Conservation (phyloP, 2,329 filamentous ascomycete species). For the Chaetothyriales sp. region DNA sequence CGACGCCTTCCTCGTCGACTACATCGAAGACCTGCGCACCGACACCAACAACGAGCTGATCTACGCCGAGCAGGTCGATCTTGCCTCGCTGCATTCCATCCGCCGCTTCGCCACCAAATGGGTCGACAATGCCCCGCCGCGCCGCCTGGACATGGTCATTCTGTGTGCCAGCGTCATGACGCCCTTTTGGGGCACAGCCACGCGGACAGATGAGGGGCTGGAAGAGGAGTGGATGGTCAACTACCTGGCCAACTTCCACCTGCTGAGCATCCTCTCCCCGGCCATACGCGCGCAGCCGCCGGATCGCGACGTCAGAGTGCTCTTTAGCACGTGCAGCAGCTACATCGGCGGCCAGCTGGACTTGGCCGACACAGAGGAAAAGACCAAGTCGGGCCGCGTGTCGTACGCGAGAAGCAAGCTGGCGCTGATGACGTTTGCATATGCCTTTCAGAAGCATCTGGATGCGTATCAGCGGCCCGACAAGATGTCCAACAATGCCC, state of each 20-base stretch:
- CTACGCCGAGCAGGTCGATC: conserved; percentile 88
- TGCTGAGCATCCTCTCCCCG: conserved; percentile 80
- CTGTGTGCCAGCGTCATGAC: conserved; percentile 71
- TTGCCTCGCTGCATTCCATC: conserved; percentile 77
- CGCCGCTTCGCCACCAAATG: conserved; percentile 91
- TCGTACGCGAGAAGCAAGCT: conserved; percentile 51
- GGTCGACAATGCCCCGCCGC: conserved; percentile 87
- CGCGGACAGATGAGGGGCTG: conserved; percentile 60
- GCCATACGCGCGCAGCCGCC: conserved; percentile 82
- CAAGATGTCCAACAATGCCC: conserved; percentile 63
- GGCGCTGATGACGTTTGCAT: conserved; percentile 76
- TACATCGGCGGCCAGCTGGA: conserved; percentile 67
- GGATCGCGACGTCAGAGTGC: conserved; percentile 79
- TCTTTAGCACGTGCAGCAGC: conserved; percentile 74
- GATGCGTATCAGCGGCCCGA: conserved; percentile 74
- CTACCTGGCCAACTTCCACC: conserved; percentile 88
- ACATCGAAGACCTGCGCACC: conserved; percentile 72
- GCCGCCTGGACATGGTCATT: conserved; percentile 79
- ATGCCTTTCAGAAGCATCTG: conserved; percentile 85
- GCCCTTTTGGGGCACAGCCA: conserved; percentile 48
- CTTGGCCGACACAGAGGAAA: conserved; percentile 21
- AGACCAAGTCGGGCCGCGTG: conserved; percentile 13
- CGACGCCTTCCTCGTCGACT: conserved; percentile 83
- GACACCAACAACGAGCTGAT: conserved; percentile 72
- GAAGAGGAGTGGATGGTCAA: conserved; percentile 91